Percentiles rank a stretch among this genome's conserved stretches.
Evolutionary conservation across 2,329 filamentous ascomycete species (phyloP).

Genomic region (Pseudogymnoascus sp.): DNA sequence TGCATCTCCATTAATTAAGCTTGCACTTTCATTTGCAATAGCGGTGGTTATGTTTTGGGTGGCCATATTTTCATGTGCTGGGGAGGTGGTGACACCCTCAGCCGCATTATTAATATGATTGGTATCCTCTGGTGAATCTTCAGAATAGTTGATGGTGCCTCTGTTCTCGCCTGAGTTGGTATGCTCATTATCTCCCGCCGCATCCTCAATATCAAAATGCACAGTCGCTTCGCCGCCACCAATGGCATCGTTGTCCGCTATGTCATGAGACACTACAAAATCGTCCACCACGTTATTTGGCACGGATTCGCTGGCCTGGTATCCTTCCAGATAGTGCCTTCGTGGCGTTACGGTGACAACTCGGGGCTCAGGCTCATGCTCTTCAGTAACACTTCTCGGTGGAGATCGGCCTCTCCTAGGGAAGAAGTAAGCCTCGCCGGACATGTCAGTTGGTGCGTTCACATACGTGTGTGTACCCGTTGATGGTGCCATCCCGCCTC

Average conservation of each 20-base stretch:
- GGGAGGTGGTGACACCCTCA: not conserved
- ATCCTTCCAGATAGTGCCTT: not conserved
- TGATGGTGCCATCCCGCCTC: constrained; percentile 11
- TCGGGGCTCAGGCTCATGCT: not conserved
- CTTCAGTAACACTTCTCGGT: constrained; percentile 12
- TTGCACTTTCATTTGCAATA: not conserved
- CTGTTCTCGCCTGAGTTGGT: not conserved
- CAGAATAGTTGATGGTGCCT: not conserved
- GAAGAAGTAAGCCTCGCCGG: constrained; percentile 21
- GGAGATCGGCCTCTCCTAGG: constrained; percentile 26
- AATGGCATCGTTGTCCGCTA: not conserved
- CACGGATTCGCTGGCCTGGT: not conserved
- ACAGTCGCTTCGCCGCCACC: not conserved
- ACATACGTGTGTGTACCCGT: constrained; percentile 20
- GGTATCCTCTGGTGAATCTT: not conserved
- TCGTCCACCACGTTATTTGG: not conserved
- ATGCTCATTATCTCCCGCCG: not conserved
- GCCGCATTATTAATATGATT: not conserved
- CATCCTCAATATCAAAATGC: not conserved
- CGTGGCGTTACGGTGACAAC: not conserved
- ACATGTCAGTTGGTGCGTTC: constrained; percentile 19
- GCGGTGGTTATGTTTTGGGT: not conserved
- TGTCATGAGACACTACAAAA: not conserved
- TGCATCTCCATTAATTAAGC: not conserved
- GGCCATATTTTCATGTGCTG: not conserved